Percentiles rank a stretch among this genome's conserved stretches.
Evolutionary conservation across 2,329 filamentous ascomycete species (phyloP).

Genomic region (Ploettnerulaceae sp.): DNA sequence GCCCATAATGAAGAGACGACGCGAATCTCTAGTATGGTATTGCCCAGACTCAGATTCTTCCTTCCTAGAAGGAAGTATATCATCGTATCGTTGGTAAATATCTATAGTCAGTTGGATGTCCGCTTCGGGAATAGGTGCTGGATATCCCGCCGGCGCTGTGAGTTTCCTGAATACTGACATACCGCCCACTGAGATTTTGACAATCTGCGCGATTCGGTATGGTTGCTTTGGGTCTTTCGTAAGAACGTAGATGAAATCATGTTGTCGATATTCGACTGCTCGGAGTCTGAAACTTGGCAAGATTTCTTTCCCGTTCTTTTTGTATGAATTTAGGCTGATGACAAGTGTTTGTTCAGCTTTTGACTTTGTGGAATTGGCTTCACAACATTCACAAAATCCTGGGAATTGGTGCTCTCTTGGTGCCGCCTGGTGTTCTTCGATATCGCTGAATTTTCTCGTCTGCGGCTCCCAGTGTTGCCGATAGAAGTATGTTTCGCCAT

Average conservation of each 20-base stretch:
- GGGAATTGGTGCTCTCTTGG: too few species aligned
- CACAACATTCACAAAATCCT: not conserved
- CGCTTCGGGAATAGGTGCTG: too few species aligned
- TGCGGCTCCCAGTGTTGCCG: conserved; percentile 4
- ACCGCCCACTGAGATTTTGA: not conserved
- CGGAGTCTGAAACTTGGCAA: not conserved
- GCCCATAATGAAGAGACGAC: conserved; percentile 11
- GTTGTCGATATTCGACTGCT: not conserved
- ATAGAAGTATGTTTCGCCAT: conserved; percentile 11
- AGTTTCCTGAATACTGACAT: too few species aligned
- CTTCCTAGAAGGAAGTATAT: not conserved
- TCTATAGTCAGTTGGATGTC: not conserved
- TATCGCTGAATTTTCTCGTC: conserved; percentile 6
- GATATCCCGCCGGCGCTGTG: too few species aligned
- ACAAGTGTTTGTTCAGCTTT: not conserved
- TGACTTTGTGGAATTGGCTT: not conserved
- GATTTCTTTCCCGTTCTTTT: not conserved
- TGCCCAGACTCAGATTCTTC: not conserved
- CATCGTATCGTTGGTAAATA: conserved; percentile 12
- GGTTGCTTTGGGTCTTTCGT: not conserved
- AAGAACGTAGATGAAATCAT: conserved; percentile 22
- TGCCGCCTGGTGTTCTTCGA: not conserved
- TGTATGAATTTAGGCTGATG: not conserved
- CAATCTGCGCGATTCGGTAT: conserved; percentile 20
- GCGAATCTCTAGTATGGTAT: conserved; percentile 14